Evolutionary conservation across 2,329 filamentous ascomycete genomes (phyloP).

Genomic region (Akanthomyces uredinophilus): DNA sequence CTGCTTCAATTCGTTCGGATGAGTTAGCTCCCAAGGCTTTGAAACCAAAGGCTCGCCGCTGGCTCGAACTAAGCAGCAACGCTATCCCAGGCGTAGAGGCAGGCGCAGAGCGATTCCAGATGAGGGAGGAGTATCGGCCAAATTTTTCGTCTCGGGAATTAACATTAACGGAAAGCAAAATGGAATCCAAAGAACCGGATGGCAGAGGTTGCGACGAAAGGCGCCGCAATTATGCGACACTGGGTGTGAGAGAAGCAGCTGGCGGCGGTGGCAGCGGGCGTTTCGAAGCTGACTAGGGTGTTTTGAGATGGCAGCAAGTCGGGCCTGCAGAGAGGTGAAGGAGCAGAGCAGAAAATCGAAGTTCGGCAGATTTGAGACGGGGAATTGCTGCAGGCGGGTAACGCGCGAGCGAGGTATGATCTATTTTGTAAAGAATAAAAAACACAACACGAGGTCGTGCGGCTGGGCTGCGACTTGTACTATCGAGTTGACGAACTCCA

Average conservation of each 20-base stretch:
- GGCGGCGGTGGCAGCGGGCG: slow-evolving; percentile 8
- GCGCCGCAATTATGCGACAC: slow-evolving; percentile 22
- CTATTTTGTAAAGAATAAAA: slow-evolving; percentile 9
- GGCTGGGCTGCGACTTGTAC: slow-evolving; percentile 4
- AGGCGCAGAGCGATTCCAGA: background rate
- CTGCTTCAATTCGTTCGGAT: slow-evolving; percentile 9
- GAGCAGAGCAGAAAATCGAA: background rate
- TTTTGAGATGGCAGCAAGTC: slow-evolving; percentile 3
- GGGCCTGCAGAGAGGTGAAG: background rate
- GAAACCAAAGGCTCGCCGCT: slow-evolving; percentile 6
- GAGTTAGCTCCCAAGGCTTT: background rate
- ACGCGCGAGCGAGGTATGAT: slow-evolving; percentile 1
- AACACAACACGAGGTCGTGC: background rate
- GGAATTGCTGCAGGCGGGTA: background rate
- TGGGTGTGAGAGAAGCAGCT: slow-evolving; percentile 22
- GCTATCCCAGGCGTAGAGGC: background rate
- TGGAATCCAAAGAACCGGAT: background rate
- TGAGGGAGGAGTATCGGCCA: background rate
- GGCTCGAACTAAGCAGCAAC: background rate
- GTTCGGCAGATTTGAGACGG: background rate
- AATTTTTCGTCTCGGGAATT: slow-evolving; percentile 9
- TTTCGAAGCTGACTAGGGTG: slow-evolving; percentile 12
- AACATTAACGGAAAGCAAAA: background rate
- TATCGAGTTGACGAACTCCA: slow-evolving; percentile 2
- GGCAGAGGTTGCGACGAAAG: slow-evolving; percentile 12